Base-by-base conservation (phyloP, 768 basidiomycete species). In the Glaciozyma antarctica region DNA sequence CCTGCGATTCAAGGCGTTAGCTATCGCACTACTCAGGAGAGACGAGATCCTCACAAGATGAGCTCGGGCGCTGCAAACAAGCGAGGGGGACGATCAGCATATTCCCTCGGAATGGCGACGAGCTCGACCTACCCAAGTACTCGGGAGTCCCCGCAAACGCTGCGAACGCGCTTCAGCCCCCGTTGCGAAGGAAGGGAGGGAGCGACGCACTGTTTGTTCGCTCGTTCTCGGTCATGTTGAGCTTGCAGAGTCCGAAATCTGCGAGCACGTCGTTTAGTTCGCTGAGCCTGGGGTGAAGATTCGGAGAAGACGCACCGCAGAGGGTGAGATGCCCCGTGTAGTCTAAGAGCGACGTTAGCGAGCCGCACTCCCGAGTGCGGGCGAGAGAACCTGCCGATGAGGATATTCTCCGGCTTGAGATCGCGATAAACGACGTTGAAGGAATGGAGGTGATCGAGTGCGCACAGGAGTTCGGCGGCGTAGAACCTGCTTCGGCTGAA, bases 401-500 rank as follows among this genome's bases (percentile, higher is more conserved):
- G 81, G 72, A 97, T 97, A 77, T 98, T 98, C 77, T 98, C 94
- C 2, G 94, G 94, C 77, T 98, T 98, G 73, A 98, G 77, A 77
- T 98, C 94, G 62, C 93, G 88, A 72, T 98, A 98, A 51, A 98
- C 90, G 34, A 99, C 94, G 75, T 99, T 94, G 81, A 98, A 98
- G 57, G 88, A 84, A 72, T 99, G 94, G 62, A 99, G 77, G 79
- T 97, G 93, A 75, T 99, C 94, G 69, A 99, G 78, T 0, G 94
- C 94, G 73, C 88, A 88, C 15, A 99, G 81, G 38, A 99, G 80
- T 77, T 99, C 94, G n/a, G 94, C 92, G 6, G 94, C 94, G 75
- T 99, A 99, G 79, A 94, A 99, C 43, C 94, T 84, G 76, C 88
- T 91, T 57, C 94, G 83, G 77, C 92, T 88, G 76, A 99, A 99